These are phyloP conservation scores for Verticillium klebahnii DNA, from an alignment of 2,329 filamentous ascomycete genomes.

Conservation along the genomic window DNA sequence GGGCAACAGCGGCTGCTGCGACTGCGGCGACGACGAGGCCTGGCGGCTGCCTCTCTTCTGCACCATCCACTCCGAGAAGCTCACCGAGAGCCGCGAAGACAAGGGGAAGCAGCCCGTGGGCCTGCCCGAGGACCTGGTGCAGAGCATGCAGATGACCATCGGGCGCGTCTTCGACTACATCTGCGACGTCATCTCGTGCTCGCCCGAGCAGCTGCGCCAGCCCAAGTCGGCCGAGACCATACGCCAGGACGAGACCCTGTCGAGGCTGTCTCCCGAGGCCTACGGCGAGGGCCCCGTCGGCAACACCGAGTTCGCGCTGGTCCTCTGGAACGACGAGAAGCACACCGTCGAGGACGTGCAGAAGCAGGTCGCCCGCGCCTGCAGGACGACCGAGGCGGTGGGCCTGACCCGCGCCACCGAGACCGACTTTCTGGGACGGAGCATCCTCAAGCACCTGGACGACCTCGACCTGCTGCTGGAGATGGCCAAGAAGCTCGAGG, in stretches of 20 bases:
- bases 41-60: constrained; percentile 87
- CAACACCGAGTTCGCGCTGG: constrained; percentile 71
- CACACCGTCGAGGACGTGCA: constrained; percentile 90
- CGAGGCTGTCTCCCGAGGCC: constrained; percentile 63
- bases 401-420: constrained; percentile 76
- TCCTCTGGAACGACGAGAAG: constrained; percentile 98
- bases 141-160: constrained; percentile 80
- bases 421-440: constrained; percentile 83
- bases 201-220: constrained; percentile 87
- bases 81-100: constrained; percentile 46
- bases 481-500: constrained; percentile 83
- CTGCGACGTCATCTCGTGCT: constrained; percentile 96
- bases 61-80: constrained; percentile 78
- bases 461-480: constrained; percentile 69
- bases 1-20: constrained; percentile 93
- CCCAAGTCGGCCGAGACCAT: constrained; percentile 81
- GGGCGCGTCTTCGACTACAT: constrained; percentile 86
- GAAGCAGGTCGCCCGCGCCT: constrained; percentile 86
- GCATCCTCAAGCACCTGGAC: constrained; percentile 71
- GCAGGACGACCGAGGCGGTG: constrained; percentile 64
- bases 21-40: constrained; percentile 93
- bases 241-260: constrained; percentile 72
- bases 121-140: constrained; percentile 70
- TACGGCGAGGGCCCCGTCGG: constrained; percentile 69
- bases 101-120: constrained; percentile 54